Evolutionary conservation across 208 protist species (phyloP), one percentile per base, ranked within the genome.

Genomic region (Novymonas esmeraldas): DNA sequence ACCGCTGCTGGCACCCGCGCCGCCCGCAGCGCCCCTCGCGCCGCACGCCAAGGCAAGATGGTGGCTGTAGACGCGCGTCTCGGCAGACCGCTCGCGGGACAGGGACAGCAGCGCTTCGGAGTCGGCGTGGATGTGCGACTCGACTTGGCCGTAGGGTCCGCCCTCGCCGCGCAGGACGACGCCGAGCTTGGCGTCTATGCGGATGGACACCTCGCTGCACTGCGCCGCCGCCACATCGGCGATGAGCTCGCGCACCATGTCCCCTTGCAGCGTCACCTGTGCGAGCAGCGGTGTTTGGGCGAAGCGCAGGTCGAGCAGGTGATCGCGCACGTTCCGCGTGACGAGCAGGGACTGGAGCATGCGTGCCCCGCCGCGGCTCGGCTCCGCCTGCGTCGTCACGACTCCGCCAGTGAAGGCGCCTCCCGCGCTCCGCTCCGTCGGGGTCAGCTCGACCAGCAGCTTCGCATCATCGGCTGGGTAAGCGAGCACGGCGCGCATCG

Each of bases 241-340:
- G 33, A 95, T 82, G 20, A 81, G 62, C 22, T 90, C 80, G 14
- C 87, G 82, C 33, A 90, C 48, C 0, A 51, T 70, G 48, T 92
- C 87, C 24, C 83, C 87, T 20, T 77, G 71, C 55, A 93, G 62
- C 10, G 76, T 69, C 6, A 83, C 78, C 64, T 90, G 73, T 26
- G 74, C 80, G 26, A 63, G 51, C 7, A 93, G 58, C 0, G 63
- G 24, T 0, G 69, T 50, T 22, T 92, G 76, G 0, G 66, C 44
- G 46, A 95, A 95, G 54, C 73, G 85, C 11, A 95, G 75, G 49
- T 95, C 82, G 0, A 95, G 79, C 57, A 89, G 64, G 41, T 64
- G 58, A 3, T 84, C 75, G 50, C 66, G 69, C 24, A 82, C 73
- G n/a, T 83, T 83, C 2, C 81, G 82, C 11, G 87, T 95, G 28